These are phyloP conservation scores for Ampelocalamus luodianensis DNA, from an alignment of 176 grass and related monocot species.

Conservation along the genomic window DNA sequence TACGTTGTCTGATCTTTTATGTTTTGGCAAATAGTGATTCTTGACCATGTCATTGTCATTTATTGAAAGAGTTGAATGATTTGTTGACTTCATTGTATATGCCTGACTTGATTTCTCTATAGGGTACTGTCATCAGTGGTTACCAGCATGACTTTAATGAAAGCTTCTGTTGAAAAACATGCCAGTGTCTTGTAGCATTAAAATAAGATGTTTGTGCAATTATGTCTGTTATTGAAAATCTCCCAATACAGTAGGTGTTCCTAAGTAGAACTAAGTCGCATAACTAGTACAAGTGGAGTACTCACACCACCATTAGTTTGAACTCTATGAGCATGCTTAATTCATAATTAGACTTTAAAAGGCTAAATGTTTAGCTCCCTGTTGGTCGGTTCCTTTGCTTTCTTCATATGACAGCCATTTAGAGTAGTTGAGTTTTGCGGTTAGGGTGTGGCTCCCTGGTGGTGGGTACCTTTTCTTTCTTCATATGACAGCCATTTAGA, in stretches of 20 bases:
- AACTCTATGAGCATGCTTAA: conserved; percentile 6
- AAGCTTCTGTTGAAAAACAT: conserved; percentile 35
- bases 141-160: conserved; percentile 6
- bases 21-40: conserved; percentile 10
- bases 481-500: conserved; percentile 7
- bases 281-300: not conserved
- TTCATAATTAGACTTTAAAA: not conserved
- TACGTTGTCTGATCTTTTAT: conserved; percentile 11
- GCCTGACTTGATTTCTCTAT: conserved; percentile 6
- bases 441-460: not conserved
- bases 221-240: not conserved
- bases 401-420: conserved; percentile 14
- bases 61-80: conserved; percentile 18
- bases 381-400: not conserved
- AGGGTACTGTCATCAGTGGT: not conserved
- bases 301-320: not conserved
- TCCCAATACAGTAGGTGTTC: not conserved
- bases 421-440: not conserved
- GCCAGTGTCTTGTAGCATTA: not conserved
- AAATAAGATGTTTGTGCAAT: not conserved
- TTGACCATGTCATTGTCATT: conserved; percentile 31
- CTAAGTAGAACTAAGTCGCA: not conserved
- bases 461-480: not conserved
- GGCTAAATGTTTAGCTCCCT: not conserved
- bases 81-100: conserved; percentile 15